Base-by-base conservation (phyloP, 179 eudicot species). In the Sideroxylon spinosum region DNA sequence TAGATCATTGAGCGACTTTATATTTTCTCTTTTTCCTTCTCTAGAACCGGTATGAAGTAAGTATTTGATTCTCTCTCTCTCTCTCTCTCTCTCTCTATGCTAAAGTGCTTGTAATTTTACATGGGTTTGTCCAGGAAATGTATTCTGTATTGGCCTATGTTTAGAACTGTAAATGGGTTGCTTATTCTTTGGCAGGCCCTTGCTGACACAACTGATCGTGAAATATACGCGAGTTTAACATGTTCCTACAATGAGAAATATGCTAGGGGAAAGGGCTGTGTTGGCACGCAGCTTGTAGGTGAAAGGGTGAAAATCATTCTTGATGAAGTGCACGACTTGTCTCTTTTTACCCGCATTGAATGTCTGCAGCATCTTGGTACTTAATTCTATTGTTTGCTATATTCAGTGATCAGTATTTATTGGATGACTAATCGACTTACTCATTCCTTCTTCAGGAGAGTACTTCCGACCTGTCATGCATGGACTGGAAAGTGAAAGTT, bases 241-340 rank as follows among this genome's bases (percentile, higher is more conserved):
- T 91, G 93, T 82, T 87, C 82, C 80, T 93, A 87, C 71, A 84
- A 90, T 79, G 94, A 90, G 73, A 88, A 85, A 68, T 82, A 83
- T 75, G 86, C 88, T 80, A 86, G 93, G 59, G 85, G 74, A n/a
- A 94, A 89, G 86, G 99, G 99, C 26, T 88, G 91, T 75, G 95
- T 96, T 83, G 99, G 98, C 78, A 94, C 98, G 32, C 97, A 91
- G 82, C 92, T 92, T 80, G 76, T 88, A 64, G 98, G 97, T 32
- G 99, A 95, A 90, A 90, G 99, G 86, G 99, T 88, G 46, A 83
- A 91, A 82, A 87, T 95, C 80, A 91, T 95, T 77, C 90, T 95
- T 68, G 93, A 95, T 76, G 99, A 95, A 89, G 88, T 90, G 48
- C 90, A 81, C 78, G 83, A 83, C 76, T 59, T 93, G 80, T 86